Evolutionary conservation across 2,329 filamentous ascomycete genomes (phyloP).

Genomic region (Dactylellina sp.): DNA sequence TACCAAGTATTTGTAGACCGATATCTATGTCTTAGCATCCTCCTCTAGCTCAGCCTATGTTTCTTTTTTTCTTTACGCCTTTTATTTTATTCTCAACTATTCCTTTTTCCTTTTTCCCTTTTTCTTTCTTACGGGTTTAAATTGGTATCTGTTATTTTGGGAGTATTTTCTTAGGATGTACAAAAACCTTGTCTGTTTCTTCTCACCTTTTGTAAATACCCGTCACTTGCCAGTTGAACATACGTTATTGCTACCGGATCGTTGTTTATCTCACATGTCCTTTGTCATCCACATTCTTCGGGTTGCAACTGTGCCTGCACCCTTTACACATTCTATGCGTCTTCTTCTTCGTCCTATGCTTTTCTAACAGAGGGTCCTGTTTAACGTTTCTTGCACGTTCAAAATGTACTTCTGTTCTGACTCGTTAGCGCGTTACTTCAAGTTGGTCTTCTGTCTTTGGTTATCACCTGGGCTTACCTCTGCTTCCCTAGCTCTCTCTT

Average conservation of each 20-base stretch:
- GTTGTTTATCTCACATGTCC: not conserved
- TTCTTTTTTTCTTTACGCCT: slow-evolving; percentile 31
- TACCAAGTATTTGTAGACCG: not conserved
- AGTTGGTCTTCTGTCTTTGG: no score
- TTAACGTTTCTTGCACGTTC: no score
- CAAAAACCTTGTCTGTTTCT: slow-evolving; percentile 8
- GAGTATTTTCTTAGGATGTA: slow-evolving; percentile 7
- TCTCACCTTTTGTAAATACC: slow-evolving; percentile 1
- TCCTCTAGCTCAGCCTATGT: no score
- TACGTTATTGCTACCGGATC: slow-evolving; percentile 2
- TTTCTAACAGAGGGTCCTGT: no score
- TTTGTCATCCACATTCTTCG: not conserved
- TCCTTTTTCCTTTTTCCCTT: slow-evolving; percentile 58
- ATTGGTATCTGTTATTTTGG: slow-evolving; percentile 55
- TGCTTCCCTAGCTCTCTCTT: no score
- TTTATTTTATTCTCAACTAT: not conserved
- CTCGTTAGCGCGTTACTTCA: no score
- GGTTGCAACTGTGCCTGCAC: no score
- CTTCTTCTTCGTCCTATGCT: no score
- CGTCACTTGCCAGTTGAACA: not conserved
- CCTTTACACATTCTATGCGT: no score
- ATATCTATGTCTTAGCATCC: slow-evolving; percentile 50
- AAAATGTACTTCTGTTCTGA: no score
- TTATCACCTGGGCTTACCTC: no score
- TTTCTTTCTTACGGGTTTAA: slow-evolving; percentile 60